Evolutionary conservation across 768 basidiomycete genomes (phyloP), one percentile per base, ranked within the genome.

Genomic region (Asterophora parasitica): DNA sequence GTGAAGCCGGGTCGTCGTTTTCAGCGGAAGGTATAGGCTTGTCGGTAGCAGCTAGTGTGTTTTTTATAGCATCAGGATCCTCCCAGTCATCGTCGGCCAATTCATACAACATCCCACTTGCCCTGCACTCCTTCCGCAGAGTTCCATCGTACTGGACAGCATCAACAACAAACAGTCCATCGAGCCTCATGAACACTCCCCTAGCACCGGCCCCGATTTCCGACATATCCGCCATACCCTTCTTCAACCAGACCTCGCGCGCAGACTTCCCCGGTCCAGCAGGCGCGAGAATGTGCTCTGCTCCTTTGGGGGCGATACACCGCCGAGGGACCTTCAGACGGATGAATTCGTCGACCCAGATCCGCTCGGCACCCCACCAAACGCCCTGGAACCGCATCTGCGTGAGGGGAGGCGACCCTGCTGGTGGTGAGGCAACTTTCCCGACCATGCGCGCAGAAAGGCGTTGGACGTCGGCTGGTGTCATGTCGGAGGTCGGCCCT

Each of bases 301-400:
- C 74, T 16, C 88, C 88, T 31, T 70, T 57, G 5, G 87, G 86
- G 10, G 85, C 85, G 47, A 90, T 71, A 51, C 79, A 79, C 28
- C 73, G 68, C 32, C 88, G 76, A 1, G 82, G 76, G 19, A 85
- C 64, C 57, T 88, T 88, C 41, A 95, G 71, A 17, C 92, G 79
- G 31, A 93, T 78, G 46, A 93, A 76, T 52, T 95, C 92, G 49
- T 86, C 88, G 4, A 76, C 70, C 91, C 92, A 95, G 44, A 93
- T 88, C 26, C 88, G 77, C 59, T 93, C 92, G 1, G 83, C 80
- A 7, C 92, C 92, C 85, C 87, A 88, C 90, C 90, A 95, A 7
- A 93, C 60, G 1, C 88, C 88, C 58, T 91, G 87, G 59, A 81
- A 90, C 34, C 81, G 71, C 41, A 66, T 75, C 58, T 87, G 84